Conservation (phyloP, 108 stramenopile species). For the Schizochytrium sp. region DNA sequence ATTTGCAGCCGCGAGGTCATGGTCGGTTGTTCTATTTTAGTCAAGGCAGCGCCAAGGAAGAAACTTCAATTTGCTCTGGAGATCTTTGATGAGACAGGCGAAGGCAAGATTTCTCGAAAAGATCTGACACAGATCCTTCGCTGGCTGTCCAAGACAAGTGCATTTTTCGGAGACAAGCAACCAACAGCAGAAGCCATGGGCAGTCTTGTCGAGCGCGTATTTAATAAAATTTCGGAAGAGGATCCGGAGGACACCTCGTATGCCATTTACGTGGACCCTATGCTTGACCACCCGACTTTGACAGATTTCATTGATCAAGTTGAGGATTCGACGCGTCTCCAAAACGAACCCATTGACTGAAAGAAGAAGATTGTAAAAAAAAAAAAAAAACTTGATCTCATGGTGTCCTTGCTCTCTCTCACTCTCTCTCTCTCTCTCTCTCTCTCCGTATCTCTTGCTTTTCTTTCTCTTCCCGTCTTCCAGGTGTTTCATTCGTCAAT, state of each 20-base stretch:
- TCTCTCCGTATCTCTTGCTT: too few relatives aligned
- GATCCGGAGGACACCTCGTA: neutral
- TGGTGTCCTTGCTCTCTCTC: too few relatives aligned
- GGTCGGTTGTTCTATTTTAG: neutral
- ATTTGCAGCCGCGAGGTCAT: neutral
- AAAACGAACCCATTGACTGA: neutral
- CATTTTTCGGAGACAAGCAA: neutral
- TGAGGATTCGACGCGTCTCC: neutral
- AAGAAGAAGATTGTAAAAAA: too few relatives aligned
- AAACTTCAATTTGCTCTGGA: neutral
- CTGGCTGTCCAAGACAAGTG: constrained; percentile 2
- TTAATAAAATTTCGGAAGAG: neutral
- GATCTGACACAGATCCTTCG: neutral
- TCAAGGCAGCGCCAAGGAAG: neutral
- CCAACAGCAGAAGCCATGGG: neutral
- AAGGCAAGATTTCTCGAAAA: neutral
- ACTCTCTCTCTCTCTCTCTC: too few relatives aligned
- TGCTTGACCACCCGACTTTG: neutral
- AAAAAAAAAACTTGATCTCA: too few relatives aligned
- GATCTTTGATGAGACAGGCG: neutral
- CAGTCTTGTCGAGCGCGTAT: neutral
- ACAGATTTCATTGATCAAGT: neutral
- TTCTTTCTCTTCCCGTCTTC: too few relatives aligned
- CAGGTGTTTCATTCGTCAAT: too few relatives aligned
- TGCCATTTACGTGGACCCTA: neutral